These are phyloP conservation scores for Eucalyptus sp. DNA, from an alignment of 345 rosid species.

Conservation along the genomic window DNA sequence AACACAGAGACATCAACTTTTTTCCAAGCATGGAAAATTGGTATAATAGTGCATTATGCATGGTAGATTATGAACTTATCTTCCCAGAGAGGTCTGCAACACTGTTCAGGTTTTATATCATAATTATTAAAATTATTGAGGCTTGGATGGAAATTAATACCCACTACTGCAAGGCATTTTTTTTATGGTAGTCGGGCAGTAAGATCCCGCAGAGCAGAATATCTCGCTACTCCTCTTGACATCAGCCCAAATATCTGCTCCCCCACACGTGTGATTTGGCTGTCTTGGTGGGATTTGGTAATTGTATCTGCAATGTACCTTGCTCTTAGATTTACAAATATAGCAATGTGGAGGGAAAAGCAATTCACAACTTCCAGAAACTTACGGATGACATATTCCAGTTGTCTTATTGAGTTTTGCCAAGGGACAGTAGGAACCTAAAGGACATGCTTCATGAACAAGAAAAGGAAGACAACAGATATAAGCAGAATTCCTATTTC, in stretches of 20 bases:
- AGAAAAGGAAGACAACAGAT: neutral
- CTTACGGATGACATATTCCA: constrained; percentile 83
- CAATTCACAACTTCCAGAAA: neutral
- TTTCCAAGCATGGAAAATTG: neutral
- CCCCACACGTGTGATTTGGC: constrained; percentile 64
- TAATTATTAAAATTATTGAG: neutral
- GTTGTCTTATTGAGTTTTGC: constrained; percentile 67
- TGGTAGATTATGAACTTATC: neutral
- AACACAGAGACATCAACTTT: neutral
- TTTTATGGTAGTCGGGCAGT: constrained; percentile 60
- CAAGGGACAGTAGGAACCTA: constrained; percentile 75
- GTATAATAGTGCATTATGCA: neutral
- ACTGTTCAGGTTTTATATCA: neutral
- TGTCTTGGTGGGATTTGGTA: constrained; percentile 69
- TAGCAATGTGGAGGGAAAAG: neutral
- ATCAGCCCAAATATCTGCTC: constrained; percentile 75
- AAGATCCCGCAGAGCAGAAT: constrained; percentile 81
- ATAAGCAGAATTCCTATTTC: neutral
- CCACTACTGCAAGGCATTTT: constrained; percentile 64
- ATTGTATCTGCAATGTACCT: constrained; percentile 38
- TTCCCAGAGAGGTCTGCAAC: neutral
- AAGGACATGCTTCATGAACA: constrained; percentile 61
- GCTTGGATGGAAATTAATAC: constrained; percentile 47
- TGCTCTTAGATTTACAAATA: neutral
- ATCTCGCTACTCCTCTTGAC: constrained; percentile 39